Base-by-base conservation (phyloP, 352 stramenopile species). In the Pythium periplocum region DNA sequence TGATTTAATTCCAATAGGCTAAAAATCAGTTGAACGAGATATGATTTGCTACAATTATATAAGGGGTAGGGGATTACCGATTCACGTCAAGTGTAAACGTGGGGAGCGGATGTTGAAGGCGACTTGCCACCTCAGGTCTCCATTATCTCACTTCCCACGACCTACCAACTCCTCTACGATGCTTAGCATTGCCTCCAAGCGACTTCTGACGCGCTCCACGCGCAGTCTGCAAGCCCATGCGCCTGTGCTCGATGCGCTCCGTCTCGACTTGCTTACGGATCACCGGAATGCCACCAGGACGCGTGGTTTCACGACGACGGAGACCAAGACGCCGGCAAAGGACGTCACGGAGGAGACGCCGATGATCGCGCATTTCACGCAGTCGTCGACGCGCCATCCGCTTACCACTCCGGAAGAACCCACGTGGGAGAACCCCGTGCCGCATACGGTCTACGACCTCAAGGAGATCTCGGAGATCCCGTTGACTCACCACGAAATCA, bases 361-460 rank as follows among this genome's bases (percentile, higher is more conserved):
- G 9, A 64, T 61, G 8, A 53, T 78, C 35, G 61, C 69, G 9
- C 63, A 68, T 45, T 71, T 75, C 10, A 57, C 51, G 1, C 60
- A 69, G 34, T 66, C 59, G 6, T 66, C 58, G 1, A 67, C 45
- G 6, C 62, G 59, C 5, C 55, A 67, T 10, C 53, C 59, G 7
- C 47, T 59, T 2, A 31, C 33, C 3, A 37, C 39, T 37, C 26
- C 43, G n/a, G 59, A 51, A 1, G 46, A 55, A 5, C 32, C 54
- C 1, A 33, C 51, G 2, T 70, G 68, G 66, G 72, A 80, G 10
- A 81, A 82, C 46, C 64, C 64, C 2, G 38, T 73, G 7, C 64
- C 62, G 0, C 76, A 87, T 48, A 37, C 67, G 3, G 66, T 73
- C 4, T 76, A 83, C 63, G 67, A 75, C 31, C 55, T 73, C 4